Percentiles rank a stretch among this genome's conserved stretches.
Evolutionary conservation across 768 basidiomycete species (phyloP).

Genomic region (Chalciporus sphaerocephalus): DNA sequence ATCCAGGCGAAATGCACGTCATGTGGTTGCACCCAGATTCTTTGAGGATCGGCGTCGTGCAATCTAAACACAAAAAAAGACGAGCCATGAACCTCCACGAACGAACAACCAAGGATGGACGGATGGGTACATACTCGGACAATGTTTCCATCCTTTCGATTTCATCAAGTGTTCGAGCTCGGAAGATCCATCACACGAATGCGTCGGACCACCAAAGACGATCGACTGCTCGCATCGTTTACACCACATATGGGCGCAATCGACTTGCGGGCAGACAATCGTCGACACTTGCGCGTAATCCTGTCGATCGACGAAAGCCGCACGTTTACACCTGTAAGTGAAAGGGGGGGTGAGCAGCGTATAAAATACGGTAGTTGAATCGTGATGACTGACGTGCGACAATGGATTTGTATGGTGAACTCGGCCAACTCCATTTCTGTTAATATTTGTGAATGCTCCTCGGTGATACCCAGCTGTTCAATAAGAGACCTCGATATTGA

Average conservation of each 20-base stretch:
- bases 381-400: constrained; percentile 40
- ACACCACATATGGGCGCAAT: constrained; percentile 31
- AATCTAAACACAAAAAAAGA: constrained; percentile 29
- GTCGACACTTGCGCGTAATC: constrained; percentile 40
- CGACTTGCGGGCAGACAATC: constrained; percentile 46
- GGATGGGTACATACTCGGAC: constrained; percentile 45
- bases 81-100: neutral
- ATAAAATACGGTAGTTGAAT: too few species aligned
- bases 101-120: neutral
- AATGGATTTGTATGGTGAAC: constrained; percentile 43
- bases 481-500: constrained; percentile 40
- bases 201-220: neutral
- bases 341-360: too few species aligned
- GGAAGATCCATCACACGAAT: constrained; percentile 52
- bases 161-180: constrained; percentile 52
- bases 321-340: constrained; percentile 42
- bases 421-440: constrained; percentile 45
- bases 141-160: constrained; percentile 45
- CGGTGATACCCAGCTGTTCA: constrained; percentile 42
- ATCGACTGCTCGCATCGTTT: neutral
- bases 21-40: constrained; percentile 56
- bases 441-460: constrained; percentile 38
- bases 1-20: constrained; percentile 56
- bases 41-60: constrained; percentile 48
- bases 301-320: constrained; percentile 46